Conservation (phyloP, 805 yeast species). For the Metschnikowia anglica region DNA sequence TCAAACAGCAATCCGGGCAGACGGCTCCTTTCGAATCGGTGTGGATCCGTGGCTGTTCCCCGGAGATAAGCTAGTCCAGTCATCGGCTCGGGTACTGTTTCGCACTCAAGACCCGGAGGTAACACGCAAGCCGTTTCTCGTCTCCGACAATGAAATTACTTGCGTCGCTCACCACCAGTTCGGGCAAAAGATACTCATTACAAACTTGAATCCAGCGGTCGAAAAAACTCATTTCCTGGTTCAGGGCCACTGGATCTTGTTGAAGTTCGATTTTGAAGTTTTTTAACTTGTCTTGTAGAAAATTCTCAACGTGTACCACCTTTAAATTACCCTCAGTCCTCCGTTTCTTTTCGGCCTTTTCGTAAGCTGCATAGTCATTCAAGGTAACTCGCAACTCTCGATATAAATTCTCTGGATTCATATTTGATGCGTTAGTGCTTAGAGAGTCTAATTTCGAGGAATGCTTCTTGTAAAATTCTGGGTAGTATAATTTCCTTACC, state of each 20-base stretch:
- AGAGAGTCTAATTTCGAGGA: constrained; percentile 10
- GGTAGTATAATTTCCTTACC: constrained; percentile 27
- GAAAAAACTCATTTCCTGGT: constrained; percentile 12
- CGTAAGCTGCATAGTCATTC: constrained; percentile 30
- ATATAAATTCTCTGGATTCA: constrained; percentile 24
- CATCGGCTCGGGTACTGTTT: constrained; percentile 7
- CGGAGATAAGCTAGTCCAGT: too few relatives aligned
- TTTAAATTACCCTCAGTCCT: constrained; percentile 29
- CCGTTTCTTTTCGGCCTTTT: constrained; percentile 25
- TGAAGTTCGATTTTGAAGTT: not conserved
- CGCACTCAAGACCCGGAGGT: constrained; percentile 16
- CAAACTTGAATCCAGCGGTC: constrained; percentile 33
- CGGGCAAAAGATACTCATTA: constrained; percentile 23
- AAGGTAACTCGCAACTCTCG: constrained; percentile 30
- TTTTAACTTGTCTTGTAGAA: constrained; percentile 12
- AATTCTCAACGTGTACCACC: constrained; percentile 26
- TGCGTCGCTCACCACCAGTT: constrained; percentile 25
- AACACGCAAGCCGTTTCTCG: constrained; percentile 35
- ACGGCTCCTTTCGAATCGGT: too few relatives aligned
- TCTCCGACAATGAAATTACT: constrained; percentile 42
- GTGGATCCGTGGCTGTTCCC: too few relatives aligned
- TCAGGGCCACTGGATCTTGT: not conserved
- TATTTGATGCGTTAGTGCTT: constrained; percentile 8
- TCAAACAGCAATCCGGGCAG: too few relatives aligned
- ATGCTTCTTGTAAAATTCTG: constrained; percentile 27